Evolutionary conservation across 2,329 filamentous ascomycete genomes (phyloP), one percentile per base, ranked within the genome.

Genomic region (Pseudogymnoascus sp.): DNA sequence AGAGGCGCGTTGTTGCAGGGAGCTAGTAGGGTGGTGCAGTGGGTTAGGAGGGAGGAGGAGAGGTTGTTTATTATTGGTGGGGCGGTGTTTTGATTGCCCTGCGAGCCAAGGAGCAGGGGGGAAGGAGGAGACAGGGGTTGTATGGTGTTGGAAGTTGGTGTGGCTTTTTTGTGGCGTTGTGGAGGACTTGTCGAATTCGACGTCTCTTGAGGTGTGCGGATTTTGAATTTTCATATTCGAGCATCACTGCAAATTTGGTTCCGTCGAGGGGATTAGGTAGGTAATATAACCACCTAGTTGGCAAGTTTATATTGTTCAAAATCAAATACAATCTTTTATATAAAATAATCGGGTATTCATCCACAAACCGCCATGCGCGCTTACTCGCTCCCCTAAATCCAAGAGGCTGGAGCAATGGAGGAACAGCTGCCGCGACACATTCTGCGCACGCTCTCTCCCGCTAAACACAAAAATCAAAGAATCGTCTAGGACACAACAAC

Each of bases 21-120:
- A 10, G 93, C 93, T 36, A 96, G 95, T 73, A 88, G 89, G 76
- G 86, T 99, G 60, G 87, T 96, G 5, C 90, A 95, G 72, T 99
- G 93, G 93, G 88, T 93, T 1, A 88, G 90, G 72, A 83, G 87
- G 68, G 95, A 99, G 76, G 93, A 97, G 75, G 93, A 97, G 76
- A 82, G 95, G 64, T 79, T 97, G 5, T 99, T 99, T 73, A 96
- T 99, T 65, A 95, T 99, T 72, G 95, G 95, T 1, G 96, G 95
- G n/a, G 95, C 93, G 47, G 93, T 97, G 69, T 89, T 88, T 60
- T 54, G n/a, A 16, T 16, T n/a, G 37, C 14, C 36, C 6, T 16
- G 37, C 6, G 42, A 11, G 5, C 4, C 21, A 47, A 8, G 45
- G 40, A 18, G 12, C 21, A 51, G 5, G 16, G 42, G 42, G 11